Evolutionary conservation across 2,329 filamentous ascomycete genomes (phyloP).

Genomic region (Aureobasidium sp.): DNA sequence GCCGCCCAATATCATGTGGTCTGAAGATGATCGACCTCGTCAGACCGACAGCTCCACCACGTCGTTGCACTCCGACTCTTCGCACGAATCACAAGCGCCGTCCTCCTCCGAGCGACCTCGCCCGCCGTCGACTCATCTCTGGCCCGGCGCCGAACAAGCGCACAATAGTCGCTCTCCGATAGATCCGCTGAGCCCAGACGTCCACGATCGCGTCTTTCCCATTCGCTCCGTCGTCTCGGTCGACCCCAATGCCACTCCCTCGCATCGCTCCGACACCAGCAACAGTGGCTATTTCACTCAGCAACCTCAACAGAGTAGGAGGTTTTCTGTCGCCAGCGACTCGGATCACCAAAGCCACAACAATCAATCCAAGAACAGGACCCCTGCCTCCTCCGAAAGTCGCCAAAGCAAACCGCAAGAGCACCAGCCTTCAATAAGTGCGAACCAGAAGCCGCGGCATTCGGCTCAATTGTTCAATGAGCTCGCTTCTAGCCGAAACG

Average conservation of each 20-base stretch:
- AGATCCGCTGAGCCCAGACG: slow-evolving; percentile 33
- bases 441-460: slow-evolving; percentile 5
- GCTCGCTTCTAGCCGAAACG: slow-evolving; percentile 25
- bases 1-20: neutral
- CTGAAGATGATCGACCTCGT: neutral
- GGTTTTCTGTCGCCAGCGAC: neutral
- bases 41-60: neutral
- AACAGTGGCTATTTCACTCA: slow-evolving; percentile 35
- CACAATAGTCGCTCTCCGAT: slow-evolving; percentile 6
- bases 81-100: neutral
- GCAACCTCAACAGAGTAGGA: neutral
- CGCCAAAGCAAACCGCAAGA: neutral
- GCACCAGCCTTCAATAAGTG: neutral
- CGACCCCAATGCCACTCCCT: slow-evolving; percentile 45
- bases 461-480: slow-evolving; percentile 32
- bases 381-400: neutral
- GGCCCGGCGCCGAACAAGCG: neutral
- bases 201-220: slow-evolving; percentile 64
- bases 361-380: neutral
- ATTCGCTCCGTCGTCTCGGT: slow-evolving; percentile 73
- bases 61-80: neutral
- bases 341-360: neutral
- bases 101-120: neutral
- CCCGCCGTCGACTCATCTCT: neutral
- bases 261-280: slow-evolving; percentile 22